Evolutionary conservation across 1,139 yeast species (phyloP), one percentile per base, ranked within the genome.

Genomic region (Martiniozyma asiatica): DNA sequence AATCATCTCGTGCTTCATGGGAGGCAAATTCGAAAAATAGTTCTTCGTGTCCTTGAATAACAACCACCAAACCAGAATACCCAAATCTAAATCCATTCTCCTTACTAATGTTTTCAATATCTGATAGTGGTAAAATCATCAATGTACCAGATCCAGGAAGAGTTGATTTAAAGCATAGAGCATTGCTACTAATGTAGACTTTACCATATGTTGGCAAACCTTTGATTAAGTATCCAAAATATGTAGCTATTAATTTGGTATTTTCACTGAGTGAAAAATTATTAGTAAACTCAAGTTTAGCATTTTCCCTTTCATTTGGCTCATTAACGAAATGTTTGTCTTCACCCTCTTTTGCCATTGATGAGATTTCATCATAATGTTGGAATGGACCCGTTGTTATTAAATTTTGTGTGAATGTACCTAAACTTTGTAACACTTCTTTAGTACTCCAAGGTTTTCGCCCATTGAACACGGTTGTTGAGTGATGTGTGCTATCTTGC

Each of bases 171-270:
- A 80, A 87, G 40, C 95, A 85, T 12, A 87, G 49, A 37, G 65
- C 71, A 22, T 62, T 63, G 16, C 65, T 61, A 1, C 94, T 81
- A 13, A 87, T 48, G 45, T 84, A 84, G 3, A 87, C 48, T 47
- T 81, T 81, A 3, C 97, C 97, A 53, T 80, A 81, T 5, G 77
- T 60, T 0, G 95, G 94, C 12, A 81, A 55, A 3, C 79, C 68
- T 39, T 79, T 68, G 37, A 69, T 74, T 18, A 85, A 53, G 51
- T 82, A 81, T 6, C 80, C 67, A 45, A 70, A 76, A 47, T 81
- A 87, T 1, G 84, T 65, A 0, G 94, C 75, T 1, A 76, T 53
- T 33, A 87, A 58, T 6, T 51, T 50, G 27, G 69, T 73, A 3
- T 61, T 53, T 1, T 61, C 63, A 6, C 65, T 59, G 9, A 84